Percentiles rank a stretch among this genome's conserved stretches.
Evolutionary conservation across 257 asterid genomes (phyloP).

Genomic region (Pogostemon cablin): DNA sequence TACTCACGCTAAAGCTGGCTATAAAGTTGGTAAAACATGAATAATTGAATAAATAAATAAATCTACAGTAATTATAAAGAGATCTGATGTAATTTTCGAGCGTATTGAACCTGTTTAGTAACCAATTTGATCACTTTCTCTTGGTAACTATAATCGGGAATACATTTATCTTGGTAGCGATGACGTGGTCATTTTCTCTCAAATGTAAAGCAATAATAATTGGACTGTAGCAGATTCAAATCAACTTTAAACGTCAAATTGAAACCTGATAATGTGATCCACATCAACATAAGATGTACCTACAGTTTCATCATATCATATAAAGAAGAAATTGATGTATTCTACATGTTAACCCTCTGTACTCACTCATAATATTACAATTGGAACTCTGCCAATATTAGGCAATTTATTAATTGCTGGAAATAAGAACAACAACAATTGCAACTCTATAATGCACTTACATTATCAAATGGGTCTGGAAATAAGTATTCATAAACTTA

Average conservation of each 20-base stretch:
- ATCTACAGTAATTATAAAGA: too few species aligned
- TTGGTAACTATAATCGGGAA: too few species aligned
- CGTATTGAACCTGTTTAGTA: too few species aligned
- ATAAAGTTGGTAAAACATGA: too few species aligned
- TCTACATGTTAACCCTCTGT: neutral
- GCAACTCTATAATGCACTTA: too few species aligned
- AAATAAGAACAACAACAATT: neutral
- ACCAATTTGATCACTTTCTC: too few species aligned
- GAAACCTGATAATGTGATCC: conserved; percentile 33
- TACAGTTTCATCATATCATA: neutral
- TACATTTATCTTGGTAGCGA: too few species aligned
- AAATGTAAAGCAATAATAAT: neutral
- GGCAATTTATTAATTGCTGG: conserved; percentile 30
- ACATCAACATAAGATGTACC: conserved; percentile 20
- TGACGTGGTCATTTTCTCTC: neutral
- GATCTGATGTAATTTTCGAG: too few species aligned
- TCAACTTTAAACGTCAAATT: conserved; percentile 13
- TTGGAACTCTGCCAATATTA: neutral
- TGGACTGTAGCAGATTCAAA: neutral
- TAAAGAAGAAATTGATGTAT: neutral
- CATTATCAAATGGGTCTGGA: too few species aligned
- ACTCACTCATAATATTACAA: conserved; percentile 4
- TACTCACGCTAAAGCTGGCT: too few species aligned
- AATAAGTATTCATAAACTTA: too few species aligned
- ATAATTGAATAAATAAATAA: too few species aligned